Evolutionary conservation across 2,329 filamentous ascomycete genomes (phyloP).

Genomic region (Dactylellina cionopaga): DNA sequence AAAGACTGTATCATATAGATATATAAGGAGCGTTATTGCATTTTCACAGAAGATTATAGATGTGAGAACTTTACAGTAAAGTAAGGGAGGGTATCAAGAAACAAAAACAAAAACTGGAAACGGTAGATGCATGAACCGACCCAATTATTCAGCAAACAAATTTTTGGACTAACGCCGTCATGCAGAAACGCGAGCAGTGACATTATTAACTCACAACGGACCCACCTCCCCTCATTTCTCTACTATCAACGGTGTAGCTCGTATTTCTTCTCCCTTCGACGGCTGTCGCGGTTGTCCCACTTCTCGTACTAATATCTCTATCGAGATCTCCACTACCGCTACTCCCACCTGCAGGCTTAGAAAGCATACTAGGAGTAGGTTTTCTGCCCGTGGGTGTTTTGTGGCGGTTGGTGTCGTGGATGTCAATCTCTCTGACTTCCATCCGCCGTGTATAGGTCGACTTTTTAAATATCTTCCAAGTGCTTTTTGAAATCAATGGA

Average conservation of each 20-base stretch:
- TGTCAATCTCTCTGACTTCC: constrained; percentile 47
- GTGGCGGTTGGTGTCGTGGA: constrained; percentile 44
- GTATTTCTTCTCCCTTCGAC: constrained; percentile 29
- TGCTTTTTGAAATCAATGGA: constrained; percentile 4
- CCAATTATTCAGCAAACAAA: background rate
- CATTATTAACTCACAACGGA: constrained; percentile 16
- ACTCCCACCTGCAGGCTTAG: background rate
- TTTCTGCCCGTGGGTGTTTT: constrained; percentile 12
- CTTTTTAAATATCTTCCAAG: constrained; percentile 50
- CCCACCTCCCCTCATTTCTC: constrained; percentile 36
- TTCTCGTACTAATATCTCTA: constrained; percentile 18
- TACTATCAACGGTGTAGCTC: constrained; percentile 32
- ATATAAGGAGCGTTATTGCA: too few relatives aligned
- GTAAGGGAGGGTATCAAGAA: background rate
- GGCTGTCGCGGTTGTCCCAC: constrained; percentile 17
- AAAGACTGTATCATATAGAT: too few relatives aligned
- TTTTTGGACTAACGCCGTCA: constrained; percentile 33
- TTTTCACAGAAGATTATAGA: too few relatives aligned
- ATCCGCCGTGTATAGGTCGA: constrained; percentile 44
- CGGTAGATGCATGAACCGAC: constrained; percentile 7
- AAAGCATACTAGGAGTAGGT: constrained; percentile 16
- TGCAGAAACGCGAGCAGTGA: constrained; percentile 18
- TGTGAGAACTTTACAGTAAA: too few relatives aligned
- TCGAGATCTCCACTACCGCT: constrained; percentile 8
- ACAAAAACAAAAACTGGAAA: background rate